Evolutionary conservation across 345 rosid species (phyloP), one percentile per base, ranked within the genome.

Genomic region (Noccaea caerulescens): DNA sequence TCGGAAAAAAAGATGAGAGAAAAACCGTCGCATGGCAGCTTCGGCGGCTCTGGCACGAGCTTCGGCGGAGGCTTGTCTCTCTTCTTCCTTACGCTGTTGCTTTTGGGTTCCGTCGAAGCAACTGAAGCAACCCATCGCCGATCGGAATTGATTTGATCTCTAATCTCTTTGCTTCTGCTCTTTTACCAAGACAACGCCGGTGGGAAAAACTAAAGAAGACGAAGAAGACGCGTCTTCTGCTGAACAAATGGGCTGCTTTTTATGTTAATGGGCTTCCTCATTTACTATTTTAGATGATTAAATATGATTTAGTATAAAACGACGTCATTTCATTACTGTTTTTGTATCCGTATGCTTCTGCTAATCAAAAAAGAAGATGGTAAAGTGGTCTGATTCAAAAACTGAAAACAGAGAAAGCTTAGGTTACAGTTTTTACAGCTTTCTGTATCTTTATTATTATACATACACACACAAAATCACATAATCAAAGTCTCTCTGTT

Each of bases 1-100:
- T 49, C 44, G 64, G 27, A 8, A 42, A 34, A 45, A 27, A 72
- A 57, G 5, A 7, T 5, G 32, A 23, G 53, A 63, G 43, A 13
- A 33, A 13, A 13, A 86, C 98, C 99, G 75, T 82, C 81, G 88
- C 86, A 84, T 85, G 38, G 99, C 99, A 71, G 99, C 98, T 65
- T 95, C 99, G 72, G 96, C 98, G 49, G 99, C 97, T 83, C 41
- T 94, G 45, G 92, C 92, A 10, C 99, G 96, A 72, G 96, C 99
- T 80, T 89, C 99, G 4, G 81, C 91, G 14, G 92, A 86, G 58
- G 90, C 97, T 69, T 75, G 54, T 76, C 82, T 73, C 37, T 88
- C 98, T 67, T 86, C 80, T 80, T 92, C 99, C 59, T 74, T 81
- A 50, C 87, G 81, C 77, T 79, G 80, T 63, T 79, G 80, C 69